Conservation (phyloP, 805 yeast species). For the Spathaspora sp. region DNA sequence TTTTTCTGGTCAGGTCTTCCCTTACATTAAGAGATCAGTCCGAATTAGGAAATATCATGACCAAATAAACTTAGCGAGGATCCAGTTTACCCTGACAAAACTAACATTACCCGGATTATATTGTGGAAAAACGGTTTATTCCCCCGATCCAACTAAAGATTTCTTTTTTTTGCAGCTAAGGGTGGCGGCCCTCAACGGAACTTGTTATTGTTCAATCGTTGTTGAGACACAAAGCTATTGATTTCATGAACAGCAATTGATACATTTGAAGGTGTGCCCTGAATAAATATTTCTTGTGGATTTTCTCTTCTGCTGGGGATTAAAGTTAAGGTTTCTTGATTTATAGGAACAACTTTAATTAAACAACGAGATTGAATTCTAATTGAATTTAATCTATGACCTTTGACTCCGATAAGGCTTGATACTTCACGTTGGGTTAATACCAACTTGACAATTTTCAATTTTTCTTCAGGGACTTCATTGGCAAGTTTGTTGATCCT, state of each 20-base stretch:
- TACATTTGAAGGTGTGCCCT: conserved; percentile 14
- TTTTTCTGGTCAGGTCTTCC: neutral
- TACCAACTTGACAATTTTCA: neutral
- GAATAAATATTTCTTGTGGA: conserved; percentile 14
- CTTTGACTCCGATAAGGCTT: conserved; percentile 22
- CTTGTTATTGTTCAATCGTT: neutral
- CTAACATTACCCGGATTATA: neutral
- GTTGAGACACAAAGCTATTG: conserved; percentile 4
- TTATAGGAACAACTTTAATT: conserved; percentile 17
- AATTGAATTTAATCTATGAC: conserved; percentile 18
- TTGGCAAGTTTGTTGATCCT: neutral
- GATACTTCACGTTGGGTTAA: conserved; percentile 18
- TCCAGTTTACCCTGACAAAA: neutral
- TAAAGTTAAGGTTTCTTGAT: neutral
- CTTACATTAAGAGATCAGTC: neutral
- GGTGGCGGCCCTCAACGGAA: neutral
- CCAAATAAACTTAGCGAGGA: neutral
- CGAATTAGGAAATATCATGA: neutral
- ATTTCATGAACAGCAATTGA: conserved; percentile 13
- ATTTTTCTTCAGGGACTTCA: neutral
- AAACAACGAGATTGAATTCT: conserved; percentile 19
- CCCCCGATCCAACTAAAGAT: neutral
- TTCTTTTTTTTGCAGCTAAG: neutral
- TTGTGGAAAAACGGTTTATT: neutral
- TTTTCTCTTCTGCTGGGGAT: conserved; percentile 10